A percentile compares a stretch with the other conserved stretches of the same genome.
These are phyloP conservation scores for Aspergillus luchuensis DNA, from an alignment of 2,329 filamentous ascomycete genomes.

Conservation along the genomic window DNA sequence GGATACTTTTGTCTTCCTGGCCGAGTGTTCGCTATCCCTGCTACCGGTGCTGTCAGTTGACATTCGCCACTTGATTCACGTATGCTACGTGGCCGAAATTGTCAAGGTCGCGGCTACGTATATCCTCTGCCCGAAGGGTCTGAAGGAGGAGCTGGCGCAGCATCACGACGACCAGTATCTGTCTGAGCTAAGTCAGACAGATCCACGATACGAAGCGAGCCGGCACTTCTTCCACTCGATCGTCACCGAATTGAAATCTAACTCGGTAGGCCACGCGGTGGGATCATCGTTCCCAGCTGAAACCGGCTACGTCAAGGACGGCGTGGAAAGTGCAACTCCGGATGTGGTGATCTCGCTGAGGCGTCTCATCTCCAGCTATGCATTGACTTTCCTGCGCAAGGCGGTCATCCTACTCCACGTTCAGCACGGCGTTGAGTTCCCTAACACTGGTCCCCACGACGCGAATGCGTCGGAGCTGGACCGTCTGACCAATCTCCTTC, in stretches of 20 bases:
- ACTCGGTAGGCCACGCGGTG: conserved; percentile 38
- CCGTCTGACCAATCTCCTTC: conserved; percentile 74
- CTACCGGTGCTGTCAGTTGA: conserved; percentile 69
- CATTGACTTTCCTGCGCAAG: conserved; percentile 88
- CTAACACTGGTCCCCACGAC: conserved; percentile 64
- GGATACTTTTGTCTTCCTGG: conserved; percentile 63
- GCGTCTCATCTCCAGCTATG: conserved; percentile 70
- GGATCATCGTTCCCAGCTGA: conserved; percentile 40
- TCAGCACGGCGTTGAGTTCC: conserved; percentile 85
- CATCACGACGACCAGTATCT: conserved; percentile 32
- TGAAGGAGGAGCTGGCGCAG: conserved; percentile 38
- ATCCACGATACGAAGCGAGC: conserved; percentile 32
- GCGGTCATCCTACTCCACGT: conserved; percentile 79
- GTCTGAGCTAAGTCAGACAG: conserved; percentile 30
- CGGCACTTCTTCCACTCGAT: conserved; percentile 43
- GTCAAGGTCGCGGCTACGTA: conserved; percentile 73
- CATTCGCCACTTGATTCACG: conserved; percentile 73
- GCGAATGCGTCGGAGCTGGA: conserved; percentile 75
- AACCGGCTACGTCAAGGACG: conserved; percentile 42
- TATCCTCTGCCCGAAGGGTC: conserved; percentile 41
- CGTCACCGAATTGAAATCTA: conserved; percentile 39
- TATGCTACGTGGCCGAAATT: conserved; percentile 90
- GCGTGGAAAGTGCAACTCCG: conserved; percentile 38
- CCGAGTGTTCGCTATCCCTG: conserved; percentile 73
- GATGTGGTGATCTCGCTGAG: conserved; percentile 36